Evolutionary conservation across 2,329 filamentous ascomycete genomes (phyloP).

Genomic region (Hyphodiscus sp.): DNA sequence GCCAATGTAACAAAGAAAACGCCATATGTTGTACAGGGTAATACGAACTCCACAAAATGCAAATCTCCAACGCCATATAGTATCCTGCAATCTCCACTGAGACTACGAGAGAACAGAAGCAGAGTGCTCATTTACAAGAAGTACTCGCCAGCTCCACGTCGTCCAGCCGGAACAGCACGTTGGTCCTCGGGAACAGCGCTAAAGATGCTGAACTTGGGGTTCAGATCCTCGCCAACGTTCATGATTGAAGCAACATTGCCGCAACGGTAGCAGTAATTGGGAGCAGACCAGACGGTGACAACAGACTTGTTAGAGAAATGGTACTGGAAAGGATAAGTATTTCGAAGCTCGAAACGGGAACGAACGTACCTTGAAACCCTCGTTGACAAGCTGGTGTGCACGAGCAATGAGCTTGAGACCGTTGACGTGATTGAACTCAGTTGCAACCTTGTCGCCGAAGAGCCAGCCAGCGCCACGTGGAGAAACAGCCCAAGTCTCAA

Average conservation of each 20-base stretch:
- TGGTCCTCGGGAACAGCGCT: slow-evolving; percentile 81
- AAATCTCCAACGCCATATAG: slow-evolving; percentile 4
- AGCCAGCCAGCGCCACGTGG: slow-evolving; percentile 57
- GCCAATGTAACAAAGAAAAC: not conserved
- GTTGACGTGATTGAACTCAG: slow-evolving; percentile 74
- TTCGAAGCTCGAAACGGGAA: not conserved
- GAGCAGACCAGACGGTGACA: slow-evolving; percentile 62
- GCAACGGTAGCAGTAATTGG: slow-evolving; percentile 42
- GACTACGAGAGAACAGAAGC: not conserved
- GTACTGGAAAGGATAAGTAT: slow-evolving; percentile 49
- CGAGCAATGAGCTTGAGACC: slow-evolving; percentile 64
- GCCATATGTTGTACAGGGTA: slow-evolving; percentile 9
- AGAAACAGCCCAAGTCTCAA: slow-evolving; percentile 64
- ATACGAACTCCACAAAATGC: slow-evolving; percentile 6
- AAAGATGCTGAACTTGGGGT: slow-evolving; percentile 90
- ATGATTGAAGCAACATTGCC: slow-evolving; percentile 69
- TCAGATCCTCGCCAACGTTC: slow-evolving; percentile 77
- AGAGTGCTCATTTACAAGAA: slow-evolving; percentile 41
- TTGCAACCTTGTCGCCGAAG: slow-evolving; percentile 58
- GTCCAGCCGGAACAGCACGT: slow-evolving; percentile 68
- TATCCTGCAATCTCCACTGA: slow-evolving; percentile 6
- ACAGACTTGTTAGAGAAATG: slow-evolving; percentile 94
- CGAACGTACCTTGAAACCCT: slow-evolving; percentile 59
- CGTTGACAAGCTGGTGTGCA: slow-evolving; percentile 69
- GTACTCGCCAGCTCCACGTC: slow-evolving; percentile 62